phyloP scores from a whole-genome alignment of 495 filamentous ascomycete species.

The Lasiosphaeria hispida region DNA sequence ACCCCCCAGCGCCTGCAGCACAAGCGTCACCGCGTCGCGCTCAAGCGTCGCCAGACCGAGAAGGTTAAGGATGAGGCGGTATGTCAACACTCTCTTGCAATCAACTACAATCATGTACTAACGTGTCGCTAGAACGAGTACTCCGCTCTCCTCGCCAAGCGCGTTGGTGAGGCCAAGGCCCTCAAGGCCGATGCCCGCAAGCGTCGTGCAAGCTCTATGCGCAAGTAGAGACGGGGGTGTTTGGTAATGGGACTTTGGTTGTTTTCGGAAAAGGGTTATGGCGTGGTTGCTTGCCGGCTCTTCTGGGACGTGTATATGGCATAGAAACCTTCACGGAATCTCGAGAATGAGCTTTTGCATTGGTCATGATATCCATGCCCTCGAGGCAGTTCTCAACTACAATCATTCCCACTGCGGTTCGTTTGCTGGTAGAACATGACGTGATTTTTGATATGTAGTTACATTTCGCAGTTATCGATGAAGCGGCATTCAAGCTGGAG shows the following conservation, averaged over 20 bases:
- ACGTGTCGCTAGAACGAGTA: conserved; percentile 74
- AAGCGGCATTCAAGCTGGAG: no score
- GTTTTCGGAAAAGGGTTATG: conserved; percentile 37
- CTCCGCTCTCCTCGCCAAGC: conserved; percentile 86
- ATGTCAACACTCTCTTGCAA: conserved; percentile 46
- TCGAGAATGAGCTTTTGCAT: conserved; percentile 31
- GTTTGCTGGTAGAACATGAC: no score
- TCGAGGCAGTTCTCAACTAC: conserved; percentile 7
- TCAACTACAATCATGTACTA: conserved; percentile 20
- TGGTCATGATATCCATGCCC: conserved; percentile 20
- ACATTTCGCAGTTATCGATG: no score
- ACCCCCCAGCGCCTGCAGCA: conserved; percentile 99
- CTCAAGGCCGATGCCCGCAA: conserved; percentile 90
- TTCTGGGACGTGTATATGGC: conserved; percentile 32
- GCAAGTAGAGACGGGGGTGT: conserved; percentile 63
- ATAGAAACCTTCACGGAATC: conserved; percentile 27
- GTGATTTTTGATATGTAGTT: no score
- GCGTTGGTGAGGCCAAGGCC: conserved; percentile 89
- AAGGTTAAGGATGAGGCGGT: conserved; percentile 96
- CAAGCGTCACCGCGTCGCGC: conserved; percentile 94
- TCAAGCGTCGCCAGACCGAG: conserved; percentile 96
- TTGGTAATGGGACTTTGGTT: conserved; percentile 39
- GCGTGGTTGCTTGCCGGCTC: conserved; percentile 33
- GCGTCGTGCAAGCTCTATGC: conserved; percentile 93
- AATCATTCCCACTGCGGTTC: no score